Evolutionary conservation across 73 alveolate species (phyloP).

Genomic region (Paramecium pentaurelia): DNA sequence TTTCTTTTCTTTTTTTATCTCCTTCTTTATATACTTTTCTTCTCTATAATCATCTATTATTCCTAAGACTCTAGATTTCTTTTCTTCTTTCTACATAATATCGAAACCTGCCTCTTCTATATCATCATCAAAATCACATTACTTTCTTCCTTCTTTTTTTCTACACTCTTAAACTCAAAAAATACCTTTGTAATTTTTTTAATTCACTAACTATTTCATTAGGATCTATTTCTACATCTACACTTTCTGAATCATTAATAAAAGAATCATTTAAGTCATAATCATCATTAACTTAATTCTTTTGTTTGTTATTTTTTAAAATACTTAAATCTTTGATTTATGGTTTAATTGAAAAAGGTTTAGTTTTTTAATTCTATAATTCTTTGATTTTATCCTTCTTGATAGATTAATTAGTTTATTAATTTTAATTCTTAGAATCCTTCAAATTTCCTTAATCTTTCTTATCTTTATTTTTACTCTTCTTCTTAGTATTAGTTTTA

Average conservation of each 20-base stretch:
- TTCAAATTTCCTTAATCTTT: neutral
- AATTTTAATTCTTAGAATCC: neutral
- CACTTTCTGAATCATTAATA: neutral
- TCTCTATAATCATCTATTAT: neutral
- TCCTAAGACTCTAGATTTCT: neutral
- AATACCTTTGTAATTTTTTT: neutral
- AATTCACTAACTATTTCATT: neutral
- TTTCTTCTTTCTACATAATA: neutral
- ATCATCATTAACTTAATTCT: neutral
- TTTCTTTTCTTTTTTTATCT: neutral
- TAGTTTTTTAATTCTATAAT: neutral
- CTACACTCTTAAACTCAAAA: neutral
- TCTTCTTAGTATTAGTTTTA: neutral
- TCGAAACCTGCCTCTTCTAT: neutral
- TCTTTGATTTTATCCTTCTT: neutral
- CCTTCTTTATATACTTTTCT: neutral
- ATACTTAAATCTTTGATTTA: neutral
- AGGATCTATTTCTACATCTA: neutral
- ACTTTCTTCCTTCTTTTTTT: neutral
- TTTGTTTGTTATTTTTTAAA: neutral
- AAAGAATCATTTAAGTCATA: neutral
- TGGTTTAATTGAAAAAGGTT: neutral
- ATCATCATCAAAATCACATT: neutral
- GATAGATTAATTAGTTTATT: neutral
- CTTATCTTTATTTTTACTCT: neutral